phyloP scores from a whole-genome alignment of 1,284 basidiomycete genomes.

The Rhodotorula sp. region DNA sequence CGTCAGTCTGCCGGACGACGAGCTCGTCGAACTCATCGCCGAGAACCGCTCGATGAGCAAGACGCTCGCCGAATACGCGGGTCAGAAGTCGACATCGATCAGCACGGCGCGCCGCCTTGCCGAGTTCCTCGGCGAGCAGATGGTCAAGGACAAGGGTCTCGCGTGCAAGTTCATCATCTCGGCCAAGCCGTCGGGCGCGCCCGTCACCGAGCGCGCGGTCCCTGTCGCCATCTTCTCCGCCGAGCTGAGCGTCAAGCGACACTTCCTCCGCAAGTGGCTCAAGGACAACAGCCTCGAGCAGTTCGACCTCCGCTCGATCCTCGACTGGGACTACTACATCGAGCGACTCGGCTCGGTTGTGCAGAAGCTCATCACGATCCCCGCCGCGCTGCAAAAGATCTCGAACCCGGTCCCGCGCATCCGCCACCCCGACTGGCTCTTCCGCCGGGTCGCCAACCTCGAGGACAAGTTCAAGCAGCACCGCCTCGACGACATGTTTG shows the following conservation, averaged over 20 bases:
- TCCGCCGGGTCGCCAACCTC: constrained; percentile 80
- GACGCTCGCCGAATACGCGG: constrained; percentile 92
- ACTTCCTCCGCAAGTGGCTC: constrained; percentile 93
- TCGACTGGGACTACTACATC: constrained; percentile 99
- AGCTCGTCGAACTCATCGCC: constrained; percentile 95
- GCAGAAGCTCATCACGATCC: constrained; percentile 98
- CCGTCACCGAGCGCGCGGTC: constrained; percentile 94
- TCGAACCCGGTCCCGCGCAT: constrained; percentile 94
- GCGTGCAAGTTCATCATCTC: constrained; percentile 99
- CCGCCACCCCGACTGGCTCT: constrained; percentile 96
- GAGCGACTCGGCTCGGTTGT: constrained; percentile 97
- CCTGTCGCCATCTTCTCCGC: constrained; percentile 99
- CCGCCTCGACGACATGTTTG: constrained; percentile 95
- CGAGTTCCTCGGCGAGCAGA: constrained; percentile 95
- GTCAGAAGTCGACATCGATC: constrained; percentile 97
- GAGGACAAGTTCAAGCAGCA: constrained; percentile 98
- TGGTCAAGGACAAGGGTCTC: constrained; percentile 99
- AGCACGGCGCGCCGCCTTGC: constrained; percentile 92
- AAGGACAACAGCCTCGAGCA: constrained; percentile 85
- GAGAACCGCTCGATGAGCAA: constrained; percentile 99
- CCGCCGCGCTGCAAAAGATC: constrained; percentile 97
- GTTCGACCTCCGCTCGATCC: constrained; percentile 90
- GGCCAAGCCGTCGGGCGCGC: constrained; percentile 85
- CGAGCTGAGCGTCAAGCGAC: constrained; percentile 83
- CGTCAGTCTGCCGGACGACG: constrained; percentile 79